Base-by-base conservation (phyloP, 371 early-diverging fungal species). In the Dichotomocladium elegans region DNA sequence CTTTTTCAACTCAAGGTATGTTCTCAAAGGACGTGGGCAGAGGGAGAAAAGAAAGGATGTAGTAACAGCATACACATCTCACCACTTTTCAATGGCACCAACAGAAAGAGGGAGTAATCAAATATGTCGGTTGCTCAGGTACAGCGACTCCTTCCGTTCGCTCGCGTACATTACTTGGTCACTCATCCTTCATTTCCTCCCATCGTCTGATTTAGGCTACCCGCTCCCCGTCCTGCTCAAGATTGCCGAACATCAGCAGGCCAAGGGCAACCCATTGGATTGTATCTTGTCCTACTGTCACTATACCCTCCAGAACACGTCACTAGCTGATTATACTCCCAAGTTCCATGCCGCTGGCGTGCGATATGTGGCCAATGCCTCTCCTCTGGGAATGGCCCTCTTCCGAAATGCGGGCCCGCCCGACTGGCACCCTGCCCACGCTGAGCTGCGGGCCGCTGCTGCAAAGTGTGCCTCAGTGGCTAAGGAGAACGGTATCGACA, bases 321-420 rank as follows among this genome's bases (percentile, higher is more conserved):
- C 51, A 11, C 65, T 89, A 15, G 66, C 69, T 2, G 78, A 82
- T 9, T 85, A 81, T 55, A 61, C 80, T 15, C 79, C 77, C 1
- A 60, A 61, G 22, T 77, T 85, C 53, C 79, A 72, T 35, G 71
- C 53, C n/a, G 79, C 72, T 19, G 89, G 87, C 37, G 84, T 91
- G 6, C 53, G 64, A 5, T 77, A 77, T 8, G 41, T 91, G 40
- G 64, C 87, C 49, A 86, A 81, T 34, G 91, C 90, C 3, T 87
- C 88, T n/a, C 91, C 91, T 0, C 59, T 91, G 26, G 79, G 80
- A 19, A 91, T 91, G 91, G 91, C 88, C 1, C 58, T 91, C 22
- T 68, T 91, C 19, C 74, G 86, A 35, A 67, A 74, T 14, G 69
- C 64, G 0, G 68, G 67, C 10, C 79, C 84, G 3, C 89, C 88